Conservation (phyloP, 257 asterid species). For the Petunia secreta region DNA sequence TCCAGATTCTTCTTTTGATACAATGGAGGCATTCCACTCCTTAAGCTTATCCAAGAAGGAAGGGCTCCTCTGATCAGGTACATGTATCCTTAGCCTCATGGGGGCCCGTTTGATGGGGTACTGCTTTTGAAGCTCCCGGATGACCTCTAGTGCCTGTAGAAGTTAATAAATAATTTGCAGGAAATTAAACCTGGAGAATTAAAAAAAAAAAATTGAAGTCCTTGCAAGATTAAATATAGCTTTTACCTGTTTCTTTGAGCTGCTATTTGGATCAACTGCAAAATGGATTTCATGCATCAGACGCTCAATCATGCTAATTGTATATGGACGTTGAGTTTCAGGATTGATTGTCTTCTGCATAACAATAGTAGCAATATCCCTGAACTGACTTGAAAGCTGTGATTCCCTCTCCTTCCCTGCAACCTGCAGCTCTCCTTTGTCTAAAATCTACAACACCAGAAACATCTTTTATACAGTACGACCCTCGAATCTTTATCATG, state of each 20-base stretch:
- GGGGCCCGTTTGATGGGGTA: constrained; percentile 90
- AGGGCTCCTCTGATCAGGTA: constrained; percentile 52
- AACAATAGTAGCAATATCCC: constrained; percentile 90
- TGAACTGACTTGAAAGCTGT: constrained; percentile 82
- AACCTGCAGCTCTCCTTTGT: constrained; percentile 95
- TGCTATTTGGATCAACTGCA: constrained; percentile 87
- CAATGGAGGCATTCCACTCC: constrained; percentile 60
- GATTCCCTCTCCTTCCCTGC: constrained; percentile 99
- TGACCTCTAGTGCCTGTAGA: constrained; percentile 86
- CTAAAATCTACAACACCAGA: constrained; percentile 70
- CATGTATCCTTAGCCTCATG: constrained; percentile 78
- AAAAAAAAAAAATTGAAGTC: neutral
- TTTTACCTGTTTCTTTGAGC: constrained; percentile 91
- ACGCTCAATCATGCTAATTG: constrained; percentile 95
- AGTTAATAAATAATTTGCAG: neutral
- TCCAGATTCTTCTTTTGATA: constrained; percentile 73
- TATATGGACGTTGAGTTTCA: constrained; percentile 89
- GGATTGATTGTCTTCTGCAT: constrained; percentile 95
- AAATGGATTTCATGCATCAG: constrained; percentile 95
- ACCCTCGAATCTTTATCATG: constrained; percentile 8
- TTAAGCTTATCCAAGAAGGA: constrained; percentile 63
- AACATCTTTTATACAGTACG: constrained; percentile 19
- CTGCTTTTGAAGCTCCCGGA: constrained; percentile 89
- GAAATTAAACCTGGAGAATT: neutral
- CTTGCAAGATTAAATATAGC: neutral